Base-by-base conservation (phyloP, 2,329 filamentous ascomycete genomes). In the Diaporthe vaccinii region DNA sequence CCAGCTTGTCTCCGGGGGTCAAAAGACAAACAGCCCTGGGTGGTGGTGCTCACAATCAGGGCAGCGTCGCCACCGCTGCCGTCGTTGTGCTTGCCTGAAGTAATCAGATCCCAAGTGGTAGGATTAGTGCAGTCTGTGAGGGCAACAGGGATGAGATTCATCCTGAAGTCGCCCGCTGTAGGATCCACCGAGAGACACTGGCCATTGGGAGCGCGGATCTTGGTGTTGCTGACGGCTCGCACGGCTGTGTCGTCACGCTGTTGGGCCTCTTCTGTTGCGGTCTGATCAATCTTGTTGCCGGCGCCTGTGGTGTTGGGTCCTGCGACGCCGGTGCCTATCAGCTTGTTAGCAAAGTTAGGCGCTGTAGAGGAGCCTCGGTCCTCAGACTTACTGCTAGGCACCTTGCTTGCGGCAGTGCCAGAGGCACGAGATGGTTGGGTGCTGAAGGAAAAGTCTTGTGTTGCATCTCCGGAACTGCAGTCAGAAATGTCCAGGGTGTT, bases 151-250 rank as follows among this genome's bases (percentile, higher is more conserved):
- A 89, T 88, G 62, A 90, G 82, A 77, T 90, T 90, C 80, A 87
- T 83, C 8, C 88, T 86, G 80, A 89, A 90, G 77, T 90, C 88
- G 49, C 88, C 88, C 0, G 87, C 87, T 1, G 87, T 87, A 0
- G 87, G 86, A 78, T 90, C 86, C 59, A 89, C 80, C 46, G 85
- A 89, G n/a, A 90, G 83, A 75, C 88, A 90, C 70, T 86, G 84
- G 36, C 88, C 88, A 76, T 87, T 85, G 15, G 87, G 81, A 0
- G 87, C 85, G 44, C 85, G 83, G 79, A 90, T 87, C 73, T 84
- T 82, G 53, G 87, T 85, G 51, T 82, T 83, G 51, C 82, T 83
- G 73, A 89, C 86, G 9, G 85, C 84, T 4, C 87, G 85, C 2
- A 83, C 86, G 4, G 88, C 88, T 1, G 84, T 86, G 65, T 80